phyloP scores from a whole-genome alignment of 495 filamentous ascomycete genomes.

The Aspergillus mulundensis region DNA sequence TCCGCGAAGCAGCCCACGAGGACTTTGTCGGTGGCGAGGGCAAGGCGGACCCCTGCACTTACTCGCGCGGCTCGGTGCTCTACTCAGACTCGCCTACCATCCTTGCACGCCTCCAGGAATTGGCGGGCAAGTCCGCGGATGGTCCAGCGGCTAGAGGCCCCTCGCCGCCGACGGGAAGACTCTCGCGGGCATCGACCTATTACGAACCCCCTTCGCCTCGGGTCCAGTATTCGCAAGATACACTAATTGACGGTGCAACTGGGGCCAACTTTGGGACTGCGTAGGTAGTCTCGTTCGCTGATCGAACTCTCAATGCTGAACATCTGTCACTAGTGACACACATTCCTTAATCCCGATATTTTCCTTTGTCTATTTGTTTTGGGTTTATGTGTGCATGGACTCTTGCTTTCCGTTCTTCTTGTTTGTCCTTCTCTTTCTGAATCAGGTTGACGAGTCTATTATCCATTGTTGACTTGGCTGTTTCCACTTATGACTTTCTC shows the following conservation, averaged over 20 bases:
- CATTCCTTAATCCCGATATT: not conserved
- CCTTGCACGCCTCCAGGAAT: slow-evolving; percentile 46
- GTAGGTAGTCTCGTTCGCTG: not conserved
- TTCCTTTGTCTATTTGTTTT: not conserved
- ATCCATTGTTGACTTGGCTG: not conserved
- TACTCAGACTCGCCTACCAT: slow-evolving; percentile 54
- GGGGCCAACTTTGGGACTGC: not conserved
- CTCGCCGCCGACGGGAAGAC: slow-evolving; percentile 11
- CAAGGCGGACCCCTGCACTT: slow-evolving; percentile 41
- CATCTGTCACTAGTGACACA: not conserved
- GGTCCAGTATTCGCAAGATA: not conserved
- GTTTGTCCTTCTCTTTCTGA: not conserved
- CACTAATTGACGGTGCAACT: not conserved
- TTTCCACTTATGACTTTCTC: not conserved
- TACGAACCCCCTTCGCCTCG: slow-evolving; percentile 11
- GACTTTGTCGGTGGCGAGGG: slow-evolving; percentile 42
- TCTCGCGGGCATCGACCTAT: slow-evolving; percentile 14
- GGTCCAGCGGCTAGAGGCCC: slow-evolving; percentile 19
- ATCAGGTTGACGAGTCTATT: not conserved
- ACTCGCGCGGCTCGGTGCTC: slow-evolving; percentile 48
- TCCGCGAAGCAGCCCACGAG: slow-evolving; percentile 54
- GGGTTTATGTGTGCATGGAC: not conserved
- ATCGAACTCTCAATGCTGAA: not conserved
- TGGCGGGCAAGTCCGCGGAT: slow-evolving; percentile 38
- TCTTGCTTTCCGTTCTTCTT: not conserved